phyloP scores from a whole-genome alignment of 1,284 basidiomycete genomes.

The Laetiporus sulphureus region DNA sequence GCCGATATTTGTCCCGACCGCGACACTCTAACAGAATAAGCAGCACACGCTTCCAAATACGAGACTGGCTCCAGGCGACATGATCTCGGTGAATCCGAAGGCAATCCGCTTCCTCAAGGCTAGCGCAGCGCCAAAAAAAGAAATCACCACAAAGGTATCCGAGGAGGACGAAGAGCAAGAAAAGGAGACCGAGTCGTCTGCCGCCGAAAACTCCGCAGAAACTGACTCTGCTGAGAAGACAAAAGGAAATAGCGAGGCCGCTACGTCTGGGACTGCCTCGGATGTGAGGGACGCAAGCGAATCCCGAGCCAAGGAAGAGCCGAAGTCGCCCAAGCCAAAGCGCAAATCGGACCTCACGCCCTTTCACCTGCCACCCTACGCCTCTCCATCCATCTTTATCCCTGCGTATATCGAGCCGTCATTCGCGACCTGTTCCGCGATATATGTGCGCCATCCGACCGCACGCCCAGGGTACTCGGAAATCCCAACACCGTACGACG shows the following conservation, averaged over 20 bases:
- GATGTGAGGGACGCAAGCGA: not conserved
- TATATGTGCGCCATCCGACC: slow-evolving; percentile 95
- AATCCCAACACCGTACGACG: slow-evolving; percentile 90
- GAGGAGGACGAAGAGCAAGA: slow-evolving; percentile 10
- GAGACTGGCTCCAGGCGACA: slow-evolving; percentile 90
- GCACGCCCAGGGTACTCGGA: slow-evolving; percentile 90
- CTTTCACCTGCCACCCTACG: slow-evolving; percentile 87
- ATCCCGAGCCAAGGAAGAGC: too few relatives aligned
- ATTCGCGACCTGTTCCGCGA: slow-evolving; percentile 86
- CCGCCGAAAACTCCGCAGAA: slow-evolving; percentile 6
- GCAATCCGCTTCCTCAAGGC: slow-evolving; percentile 74
- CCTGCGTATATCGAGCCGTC: slow-evolving; percentile 93
- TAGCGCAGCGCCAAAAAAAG: slow-evolving; percentile 14
- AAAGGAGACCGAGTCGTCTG: slow-evolving; percentile 1
- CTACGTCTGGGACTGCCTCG: not conserved
- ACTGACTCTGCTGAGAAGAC: not conserved
- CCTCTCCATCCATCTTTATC: slow-evolving; percentile 90
- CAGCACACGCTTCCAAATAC: slow-evolving; percentile 85
- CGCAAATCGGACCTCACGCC: slow-evolving; percentile 39
- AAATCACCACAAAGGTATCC: too few relatives aligned
- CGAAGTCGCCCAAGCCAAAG: not conserved
- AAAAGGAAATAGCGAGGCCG: slow-evolving; percentile 2
- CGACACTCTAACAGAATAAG: not conserved
- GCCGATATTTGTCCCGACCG: not conserved
- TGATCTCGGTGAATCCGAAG: slow-evolving; percentile 83